Evolutionary conservation across 176 grass and related monocot species (phyloP), one percentile per base, ranked within the genome.

Genomic region (Hyparrhenia diplandra): DNA sequence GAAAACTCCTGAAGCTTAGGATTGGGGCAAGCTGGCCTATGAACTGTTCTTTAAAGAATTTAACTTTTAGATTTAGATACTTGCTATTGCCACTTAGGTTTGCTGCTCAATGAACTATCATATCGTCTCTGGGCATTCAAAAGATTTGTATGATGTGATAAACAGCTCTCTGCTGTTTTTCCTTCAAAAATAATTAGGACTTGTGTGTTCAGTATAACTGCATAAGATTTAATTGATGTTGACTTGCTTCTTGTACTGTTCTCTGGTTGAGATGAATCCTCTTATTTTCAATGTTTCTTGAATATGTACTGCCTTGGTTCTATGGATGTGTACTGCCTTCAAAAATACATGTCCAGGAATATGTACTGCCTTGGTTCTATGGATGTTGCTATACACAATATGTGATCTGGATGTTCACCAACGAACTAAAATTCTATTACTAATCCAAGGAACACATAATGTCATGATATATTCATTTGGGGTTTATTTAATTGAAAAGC

Each of bases 131-230:
- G n/a, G 10, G 27, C 64, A 32, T 79, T 80, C 5, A 51, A 69
- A 64, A 71, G 21, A 58, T 84, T 43, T 74, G 52, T 64, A 37
- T 78, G 34, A 13, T 11, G 42, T 54, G 59, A 79, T 41, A 43
- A 80, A 92, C 79, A 92, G 88, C 75, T 82, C 74, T 86, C 41
- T 88, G 90, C 81, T 88, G 82, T 92, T 88, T 67, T 80, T 17
- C 63, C 59, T 70, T 70, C 10, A 3, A 17, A 35, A 13, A 10
- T 8, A 6, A 52, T 71, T 81, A 29, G 52, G 75, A 68, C 36
- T 59, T 73, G 16, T 68, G n/a, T 25, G 46, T 69, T 28, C 69
- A 61, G 28, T 31, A 64, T 75, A 16, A 54, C 36, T 71, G 80
- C 41, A 28, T 77, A 13, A 27, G 64, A 51, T 61, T 81, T 74